A percentile compares a stretch with the other conserved stretches of the same genome.
phyloP scores from a whole-genome alignment of 495 filamentous ascomycete species.

The Podospora australis region DNA sequence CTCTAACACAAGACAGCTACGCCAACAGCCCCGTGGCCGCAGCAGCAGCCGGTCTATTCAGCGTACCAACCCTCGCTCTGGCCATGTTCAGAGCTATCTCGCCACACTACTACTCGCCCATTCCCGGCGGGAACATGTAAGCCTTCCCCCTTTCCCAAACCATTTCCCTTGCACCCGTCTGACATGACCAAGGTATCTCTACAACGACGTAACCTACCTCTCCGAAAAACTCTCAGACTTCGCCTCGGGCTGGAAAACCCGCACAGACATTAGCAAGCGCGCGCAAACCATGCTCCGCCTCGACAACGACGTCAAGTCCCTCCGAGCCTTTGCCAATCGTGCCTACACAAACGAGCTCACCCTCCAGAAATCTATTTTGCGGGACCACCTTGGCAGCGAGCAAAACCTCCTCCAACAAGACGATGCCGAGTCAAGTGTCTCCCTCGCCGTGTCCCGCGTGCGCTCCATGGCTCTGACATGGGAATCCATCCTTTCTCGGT shows the following conservation, averaged over 20 bases:
- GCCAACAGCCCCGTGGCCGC: conserved; percentile 51
- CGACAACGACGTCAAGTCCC: conserved; percentile 60
- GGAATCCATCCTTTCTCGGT: conserved; percentile 73
- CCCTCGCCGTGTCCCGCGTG: conserved; percentile 60
- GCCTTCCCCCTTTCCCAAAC: conserved; percentile 5
- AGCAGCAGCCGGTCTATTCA: conserved; percentile 68
- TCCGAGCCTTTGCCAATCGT: conserved; percentile 74
- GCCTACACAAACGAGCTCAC: conserved; percentile 85
- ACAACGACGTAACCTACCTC: conserved; percentile 84
- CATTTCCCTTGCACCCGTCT: background rate
- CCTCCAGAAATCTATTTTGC: conserved; percentile 72
- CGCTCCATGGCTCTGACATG: conserved; percentile 64
- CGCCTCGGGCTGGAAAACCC: conserved; percentile 42
- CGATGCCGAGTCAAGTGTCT: conserved; percentile 66
- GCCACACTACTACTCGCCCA: conserved; percentile 65
- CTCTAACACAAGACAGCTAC: conserved; percentile 42
- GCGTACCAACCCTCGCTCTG: conserved; percentile 74
- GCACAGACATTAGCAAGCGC: conserved; percentile 36
- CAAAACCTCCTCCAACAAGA: conserved; percentile 47
- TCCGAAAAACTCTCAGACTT: conserved; percentile 63
- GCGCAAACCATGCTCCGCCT: conserved; percentile 53
- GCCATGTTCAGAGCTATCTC: conserved; percentile 89
- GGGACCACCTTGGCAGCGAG: conserved; percentile 71
- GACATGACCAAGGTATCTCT: conserved; percentile 57
- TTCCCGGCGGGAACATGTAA: conserved; percentile 68